Evolutionary conservation across 2,329 filamentous ascomycete genomes (phyloP).

Genomic region (Botryotinia calthae): DNA sequence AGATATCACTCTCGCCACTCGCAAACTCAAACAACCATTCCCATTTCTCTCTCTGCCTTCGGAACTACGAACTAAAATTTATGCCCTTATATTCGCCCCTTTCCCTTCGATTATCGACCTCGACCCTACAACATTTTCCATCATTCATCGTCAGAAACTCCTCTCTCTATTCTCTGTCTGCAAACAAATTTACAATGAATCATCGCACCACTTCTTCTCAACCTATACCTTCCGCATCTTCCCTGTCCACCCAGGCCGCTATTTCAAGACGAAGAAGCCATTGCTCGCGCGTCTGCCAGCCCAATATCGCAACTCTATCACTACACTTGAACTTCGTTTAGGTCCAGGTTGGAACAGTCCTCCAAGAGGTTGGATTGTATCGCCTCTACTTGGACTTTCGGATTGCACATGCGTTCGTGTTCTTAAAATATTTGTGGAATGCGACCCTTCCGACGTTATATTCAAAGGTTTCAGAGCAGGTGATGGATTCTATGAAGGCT

Average conservation of each 20-base stretch:
- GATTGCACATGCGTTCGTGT: constrained; percentile 59
- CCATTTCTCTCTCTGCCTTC: constrained; percentile 65
- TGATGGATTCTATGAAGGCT: constrained; percentile 68
- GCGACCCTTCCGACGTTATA: constrained; percentile 64
- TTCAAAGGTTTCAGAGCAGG: constrained; percentile 62
- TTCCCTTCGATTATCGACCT: constrained; percentile 60
- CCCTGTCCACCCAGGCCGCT: constrained; percentile 59
- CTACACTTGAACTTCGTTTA: constrained; percentile 65
- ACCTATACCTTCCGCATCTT: constrained; percentile 64
- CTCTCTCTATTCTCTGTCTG: constrained; percentile 61
- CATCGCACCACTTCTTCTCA: constrained; percentile 64
- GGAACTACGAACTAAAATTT: constrained; percentile 69
- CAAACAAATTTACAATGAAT: constrained; percentile 60
- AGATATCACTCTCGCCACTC: constrained; percentile 23
- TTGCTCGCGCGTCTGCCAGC: constrained; percentile 64
- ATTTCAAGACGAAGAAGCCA: constrained; percentile 72
- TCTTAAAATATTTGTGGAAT: constrained; percentile 68
- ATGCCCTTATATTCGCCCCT: constrained; percentile 59
- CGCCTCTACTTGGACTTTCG: constrained; percentile 58
- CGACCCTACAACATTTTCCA: constrained; percentile 62
- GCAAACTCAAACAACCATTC: constrained; percentile 44
- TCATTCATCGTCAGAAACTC: constrained; percentile 51
- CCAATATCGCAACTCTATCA: constrained; percentile 58
- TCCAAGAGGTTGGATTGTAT: constrained; percentile 68
- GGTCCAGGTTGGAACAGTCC: constrained; percentile 72